Conservation (phyloP, 2,329 filamentous ascomycete species). For the Arthrobotrys megalospora region DNA sequence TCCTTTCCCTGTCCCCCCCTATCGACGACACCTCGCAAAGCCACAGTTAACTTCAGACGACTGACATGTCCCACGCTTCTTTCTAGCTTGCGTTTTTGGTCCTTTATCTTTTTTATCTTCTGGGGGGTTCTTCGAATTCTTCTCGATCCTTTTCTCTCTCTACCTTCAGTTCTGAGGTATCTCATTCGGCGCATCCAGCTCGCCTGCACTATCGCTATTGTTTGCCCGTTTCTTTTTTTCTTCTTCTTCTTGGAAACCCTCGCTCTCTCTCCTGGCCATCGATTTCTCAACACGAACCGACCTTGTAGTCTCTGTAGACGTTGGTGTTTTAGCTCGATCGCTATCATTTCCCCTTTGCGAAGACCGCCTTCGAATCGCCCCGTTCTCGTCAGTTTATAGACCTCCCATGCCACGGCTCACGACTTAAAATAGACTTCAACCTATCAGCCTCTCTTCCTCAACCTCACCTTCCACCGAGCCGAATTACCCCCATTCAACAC, state of each 20-base stretch:
- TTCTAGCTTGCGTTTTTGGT: neutral
- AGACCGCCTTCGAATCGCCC: constrained; percentile 12
- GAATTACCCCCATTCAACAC: neutral
- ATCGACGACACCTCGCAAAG: constrained; percentile 16
- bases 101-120: neutral
- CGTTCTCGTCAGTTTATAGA: constrained; percentile 10
- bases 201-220: constrained; percentile 16
- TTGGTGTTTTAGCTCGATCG: constrained; percentile 13
- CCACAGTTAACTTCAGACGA: constrained; percentile 15
- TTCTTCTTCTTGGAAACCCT: constrained; percentile 9
- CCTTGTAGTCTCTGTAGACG: neutral
- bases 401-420: constrained; percentile 38
- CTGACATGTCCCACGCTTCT: constrained; percentile 21
- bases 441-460: neutral
- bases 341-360: neutral
- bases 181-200: constrained; percentile 48
- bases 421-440: constrained; percentile 25
- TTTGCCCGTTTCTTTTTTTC: constrained; percentile 19
- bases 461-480: neutral
- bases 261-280: neutral
- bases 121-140: no score
- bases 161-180: neutral
- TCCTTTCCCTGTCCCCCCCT: constrained; percentile 12
- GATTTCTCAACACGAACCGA: neutral
- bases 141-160: constrained; percentile 8